Evolutionary conservation across 179 eudicot genomes (phyloP), one percentile per base, ranked within the genome.

Genomic region (Gypsophila paniculata): DNA sequence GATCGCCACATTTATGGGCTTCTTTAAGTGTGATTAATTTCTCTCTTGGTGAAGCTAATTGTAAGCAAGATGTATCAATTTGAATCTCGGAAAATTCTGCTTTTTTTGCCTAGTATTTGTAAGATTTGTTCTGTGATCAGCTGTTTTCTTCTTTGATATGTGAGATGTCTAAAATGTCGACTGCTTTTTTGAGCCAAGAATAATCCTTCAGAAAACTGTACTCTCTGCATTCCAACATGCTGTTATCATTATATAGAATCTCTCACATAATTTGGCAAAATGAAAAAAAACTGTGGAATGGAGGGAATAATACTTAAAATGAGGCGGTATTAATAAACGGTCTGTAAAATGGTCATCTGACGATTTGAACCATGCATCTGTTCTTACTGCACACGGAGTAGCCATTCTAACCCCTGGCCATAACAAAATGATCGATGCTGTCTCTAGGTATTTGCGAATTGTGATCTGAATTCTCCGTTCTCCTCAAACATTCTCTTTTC

Each of bases 11-110:
- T 42, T 13, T 62, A 44, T 42, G 57, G 8, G 65, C 39, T 26
- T 67, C n/a, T 67, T 57, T 44, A 65, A 42, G 69, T 65, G 29
- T 65, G 51, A n/a, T 63, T 63, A 34, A 12, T 32, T 61, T 29
- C 8, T 58, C 42, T 61, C 65, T 14, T 61, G 18, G 65, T 14
- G 39, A 29, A 14, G 39, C 25, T 63, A 63, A 38, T 38, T 18
- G 15, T 63, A 32, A 17, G 19, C 49, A 63, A 38, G 48, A 63
- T 65, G 17, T 39, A n/a, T 21, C 69, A 39, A 32, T 61, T 29
- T 4, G 44, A 34, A n/a, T 61, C 44, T 44, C 0, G 44, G 8
- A 61, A 46, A 58, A 58, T 58, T 13, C 5, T 34, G 32, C 4
- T 3, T 19, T 57, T 25, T 26, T 61, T 61, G 32, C 11, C 3